Percentiles rank a stretch among this genome's conserved stretches.
Conservation (phyloP, 345 rosid genomes). For the Arabidopsis thaliana region DNA sequence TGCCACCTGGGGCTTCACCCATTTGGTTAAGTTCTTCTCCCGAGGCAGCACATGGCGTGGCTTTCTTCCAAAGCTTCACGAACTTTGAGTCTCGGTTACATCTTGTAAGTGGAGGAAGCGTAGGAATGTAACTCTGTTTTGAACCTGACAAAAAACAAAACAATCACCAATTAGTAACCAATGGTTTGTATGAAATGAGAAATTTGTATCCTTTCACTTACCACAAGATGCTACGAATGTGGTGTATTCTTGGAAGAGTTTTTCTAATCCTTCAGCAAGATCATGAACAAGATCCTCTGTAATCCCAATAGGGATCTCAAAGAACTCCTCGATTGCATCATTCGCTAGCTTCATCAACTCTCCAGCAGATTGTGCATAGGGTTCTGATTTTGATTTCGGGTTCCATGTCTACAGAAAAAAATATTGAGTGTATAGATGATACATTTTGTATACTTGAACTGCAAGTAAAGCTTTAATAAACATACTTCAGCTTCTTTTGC, state of each 20-base stretch:
- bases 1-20: slow-evolving; percentile 40
- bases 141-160: slow-evolving; percentile 53
- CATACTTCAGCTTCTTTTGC: slow-evolving; percentile 82
- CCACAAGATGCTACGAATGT: slow-evolving; percentile 84
- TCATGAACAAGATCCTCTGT: slow-evolving; percentile 74
- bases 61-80: slow-evolving; percentile 67
- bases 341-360: slow-evolving; percentile 67
- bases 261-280: slow-evolving; percentile 71
- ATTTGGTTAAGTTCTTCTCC: slow-evolving; percentile 46
- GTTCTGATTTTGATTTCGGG: slow-evolving; percentile 90
- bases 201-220: slow-evolving; percentile 41
- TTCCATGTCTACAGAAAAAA: slow-evolving; percentile 73
- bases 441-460: not conserved
- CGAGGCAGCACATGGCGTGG: slow-evolving; percentile 61
- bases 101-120: slow-evolving; percentile 85
- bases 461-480: slow-evolving; percentile 12
- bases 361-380: slow-evolving; percentile 74
- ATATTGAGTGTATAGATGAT: not conserved
- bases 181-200: not conserved
- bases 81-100: slow-evolving; percentile 75
- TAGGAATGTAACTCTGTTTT: slow-evolving; percentile 77
- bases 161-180: not conserved
- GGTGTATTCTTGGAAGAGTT: slow-evolving; percentile 67
- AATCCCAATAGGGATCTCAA: slow-evolving; percentile 77
- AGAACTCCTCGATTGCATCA: slow-evolving; percentile 76